Percentiles rank a stretch among this genome's conserved stretches.
Conservation (phyloP, 2,329 filamentous ascomycete species). For the Fusarium lateritium region DNA sequence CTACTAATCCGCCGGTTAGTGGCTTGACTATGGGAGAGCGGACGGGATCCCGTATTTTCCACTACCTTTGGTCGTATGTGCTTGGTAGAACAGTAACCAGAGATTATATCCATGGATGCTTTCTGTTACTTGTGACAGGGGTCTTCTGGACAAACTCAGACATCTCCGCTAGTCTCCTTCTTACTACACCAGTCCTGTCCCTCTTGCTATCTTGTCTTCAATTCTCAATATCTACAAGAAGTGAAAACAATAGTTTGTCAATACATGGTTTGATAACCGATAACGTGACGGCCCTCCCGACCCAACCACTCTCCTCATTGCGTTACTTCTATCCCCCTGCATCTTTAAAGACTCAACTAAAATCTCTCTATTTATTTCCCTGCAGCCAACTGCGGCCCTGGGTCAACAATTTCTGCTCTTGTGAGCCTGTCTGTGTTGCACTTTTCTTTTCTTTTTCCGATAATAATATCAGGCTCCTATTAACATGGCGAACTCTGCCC, state of each 20-base stretch:
- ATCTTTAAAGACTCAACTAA: conserved; percentile 5
- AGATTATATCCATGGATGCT: rapidly evolving
- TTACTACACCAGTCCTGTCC: neutral
- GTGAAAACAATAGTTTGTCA: conserved; percentile 29
- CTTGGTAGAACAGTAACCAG: rapidly evolving
- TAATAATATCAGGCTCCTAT: no score
- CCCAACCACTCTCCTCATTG: neutral
- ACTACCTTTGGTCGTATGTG: conserved; percentile 13
- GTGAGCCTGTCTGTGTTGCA: neutral
- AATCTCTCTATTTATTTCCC: neutral
- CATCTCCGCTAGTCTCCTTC: neutral
- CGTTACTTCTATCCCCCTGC: neutral
- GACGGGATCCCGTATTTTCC: conserved; percentile 15
- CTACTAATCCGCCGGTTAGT: conserved; percentile 16
- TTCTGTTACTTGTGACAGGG: no score
- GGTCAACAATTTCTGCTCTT: neutral
- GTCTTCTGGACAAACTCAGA: no score
- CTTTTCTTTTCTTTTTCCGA: neutral
- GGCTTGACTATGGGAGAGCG: conserved; percentile 11
- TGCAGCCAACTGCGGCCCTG: neutral
- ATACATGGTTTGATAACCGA: conserved; percentile 1
- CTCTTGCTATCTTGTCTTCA: neutral
- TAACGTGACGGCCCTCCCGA: neutral
- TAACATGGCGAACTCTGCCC: conserved; percentile 19
- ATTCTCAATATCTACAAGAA: neutral